These are phyloP conservation scores for Agastache rugosa DNA, from an alignment of 257 asterid genomes.

Conservation along the genomic window DNA sequence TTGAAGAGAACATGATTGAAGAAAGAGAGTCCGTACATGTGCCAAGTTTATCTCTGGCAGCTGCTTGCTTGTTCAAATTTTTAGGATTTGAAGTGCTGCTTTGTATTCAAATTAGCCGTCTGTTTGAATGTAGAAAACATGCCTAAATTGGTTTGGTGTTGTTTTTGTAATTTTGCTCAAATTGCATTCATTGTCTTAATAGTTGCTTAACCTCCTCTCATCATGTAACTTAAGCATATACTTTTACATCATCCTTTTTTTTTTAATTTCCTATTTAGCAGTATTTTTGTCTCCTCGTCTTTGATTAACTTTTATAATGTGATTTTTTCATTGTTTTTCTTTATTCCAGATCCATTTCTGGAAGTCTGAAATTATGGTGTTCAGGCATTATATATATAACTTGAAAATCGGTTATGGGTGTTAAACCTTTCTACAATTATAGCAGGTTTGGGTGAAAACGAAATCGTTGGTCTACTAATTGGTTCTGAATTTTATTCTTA, in stretches of 20 bases:
- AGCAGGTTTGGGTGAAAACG: too few species aligned
- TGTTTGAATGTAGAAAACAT: conserved; percentile 53
- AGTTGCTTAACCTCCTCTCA: conserved; percentile 44
- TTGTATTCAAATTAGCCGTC: conserved; percentile 55
- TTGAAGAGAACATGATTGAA: conserved; percentile 64
- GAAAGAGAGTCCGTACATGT: conserved; percentile 22
- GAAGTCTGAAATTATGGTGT: too few species aligned
- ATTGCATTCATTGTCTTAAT: conserved; percentile 57
- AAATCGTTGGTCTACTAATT: too few species aligned
- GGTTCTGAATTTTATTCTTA: too few species aligned
- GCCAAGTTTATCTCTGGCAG: conserved; percentile 33
- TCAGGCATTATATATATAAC: too few species aligned
- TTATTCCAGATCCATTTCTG: too few species aligned
- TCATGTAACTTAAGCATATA: conserved; percentile 50
- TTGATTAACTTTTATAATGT: not conserved
- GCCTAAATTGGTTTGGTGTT: conserved; percentile 54
- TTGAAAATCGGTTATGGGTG: too few species aligned
- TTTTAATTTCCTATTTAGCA: not conserved
- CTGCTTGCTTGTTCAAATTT: conserved; percentile 38
- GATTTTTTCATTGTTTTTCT: not conserved
- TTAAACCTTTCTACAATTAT: too few species aligned
- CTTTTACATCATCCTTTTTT: not conserved
- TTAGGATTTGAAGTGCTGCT: conserved; percentile 50
- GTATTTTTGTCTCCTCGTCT: not conserved
- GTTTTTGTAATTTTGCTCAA: conserved; percentile 35